Base-by-base conservation (phyloP, 192 early-diverging fungal species). In the Backusella australiensis region DNA sequence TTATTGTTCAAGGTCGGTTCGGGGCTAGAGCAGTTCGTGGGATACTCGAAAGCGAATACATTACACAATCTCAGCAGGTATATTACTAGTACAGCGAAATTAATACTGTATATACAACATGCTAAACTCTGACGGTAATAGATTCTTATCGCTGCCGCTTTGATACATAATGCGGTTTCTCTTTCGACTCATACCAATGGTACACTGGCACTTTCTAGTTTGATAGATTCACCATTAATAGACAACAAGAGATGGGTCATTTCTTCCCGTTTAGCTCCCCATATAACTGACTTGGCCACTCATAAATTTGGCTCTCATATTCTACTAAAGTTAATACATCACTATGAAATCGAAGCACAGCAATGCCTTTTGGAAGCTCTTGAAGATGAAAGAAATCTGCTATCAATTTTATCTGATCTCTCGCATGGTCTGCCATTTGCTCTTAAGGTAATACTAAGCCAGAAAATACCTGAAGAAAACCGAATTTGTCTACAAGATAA, bases 1-100 rank as follows among this genome's bases (percentile, higher is more conserved):
- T 96, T 73, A 90, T 98, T 80, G 94, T 91, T 17, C 93, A 92
- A 78, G 95, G 95, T 42, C 90, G 97, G 6, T 98, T 97, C 81
- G 97, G 97, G 53, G 93, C 95, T 0, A 90, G 97, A 32, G 94
- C 96, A 6, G 93, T 96, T 80, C 89, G 95, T 72, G 92, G 95
- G 9, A 96, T 94, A 75, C 88, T 98, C 19, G 97, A 98, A 84
- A 92, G 90, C 67, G 86, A 91, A 72, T 87, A 88, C 38, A 94
- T 93, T 8, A 91, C 91, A 36, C 91, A 89, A 63, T 79, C 86
- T 71, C 96, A 97, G 84, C 91, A 87, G 81, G 86, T 87, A 76
- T 35, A 8, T 69, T 69, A 7, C 26, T 19, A 67, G 8, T 32
- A n/a, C 8, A 17, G 7, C 7, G 7, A 11, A 34, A 8, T n/a